These are phyloP conservation scores for Eimeria brunetti DNA, from an alignment of 169 alveolate species.

Conservation along the genomic window DNA sequence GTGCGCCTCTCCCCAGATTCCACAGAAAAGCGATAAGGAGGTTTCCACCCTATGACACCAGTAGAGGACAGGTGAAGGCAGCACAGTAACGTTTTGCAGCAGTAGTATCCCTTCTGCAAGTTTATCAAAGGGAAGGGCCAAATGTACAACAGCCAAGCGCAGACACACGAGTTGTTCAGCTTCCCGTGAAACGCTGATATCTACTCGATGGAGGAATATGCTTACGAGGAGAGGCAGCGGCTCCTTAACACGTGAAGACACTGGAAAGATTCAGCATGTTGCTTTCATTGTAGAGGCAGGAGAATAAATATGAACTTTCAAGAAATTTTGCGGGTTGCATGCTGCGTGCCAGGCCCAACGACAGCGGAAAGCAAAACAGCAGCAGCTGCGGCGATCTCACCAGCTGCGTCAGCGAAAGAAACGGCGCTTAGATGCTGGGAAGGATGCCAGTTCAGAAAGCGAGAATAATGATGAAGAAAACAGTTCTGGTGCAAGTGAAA, in stretches of 20 bases:
- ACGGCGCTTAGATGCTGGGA: conserved; percentile 16
- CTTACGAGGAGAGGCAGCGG: neutral
- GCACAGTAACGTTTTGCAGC: neutral
- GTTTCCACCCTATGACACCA: neutral
- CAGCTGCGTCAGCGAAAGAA: conserved; percentile 37
- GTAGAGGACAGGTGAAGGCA: neutral
- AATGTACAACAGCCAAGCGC: no score
- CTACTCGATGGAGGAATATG: neutral
- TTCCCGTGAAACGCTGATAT: neutral
- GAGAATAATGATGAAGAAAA: neutral
- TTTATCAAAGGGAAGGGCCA: neutral
- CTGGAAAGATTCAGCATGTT: no score
- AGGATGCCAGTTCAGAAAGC: conserved; percentile 8
- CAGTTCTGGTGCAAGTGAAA: neutral
- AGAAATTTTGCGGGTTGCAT: neutral
- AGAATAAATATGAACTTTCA: neutral
- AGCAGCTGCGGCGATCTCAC: conserved; percentile 28
- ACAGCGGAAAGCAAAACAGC: conserved; percentile 15
- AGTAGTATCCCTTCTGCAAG: neutral
- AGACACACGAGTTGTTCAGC: neutral
- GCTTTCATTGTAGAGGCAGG: neutral
- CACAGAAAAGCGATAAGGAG: neutral
- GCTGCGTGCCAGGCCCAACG: conserved; percentile 21
- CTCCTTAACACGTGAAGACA: no score
- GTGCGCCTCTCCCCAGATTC: neutral